Evolutionary conservation across 345 rosid species (phyloP), one percentile per base, ranked within the genome.

Genomic region (Moricandia moricandioides): DNA sequence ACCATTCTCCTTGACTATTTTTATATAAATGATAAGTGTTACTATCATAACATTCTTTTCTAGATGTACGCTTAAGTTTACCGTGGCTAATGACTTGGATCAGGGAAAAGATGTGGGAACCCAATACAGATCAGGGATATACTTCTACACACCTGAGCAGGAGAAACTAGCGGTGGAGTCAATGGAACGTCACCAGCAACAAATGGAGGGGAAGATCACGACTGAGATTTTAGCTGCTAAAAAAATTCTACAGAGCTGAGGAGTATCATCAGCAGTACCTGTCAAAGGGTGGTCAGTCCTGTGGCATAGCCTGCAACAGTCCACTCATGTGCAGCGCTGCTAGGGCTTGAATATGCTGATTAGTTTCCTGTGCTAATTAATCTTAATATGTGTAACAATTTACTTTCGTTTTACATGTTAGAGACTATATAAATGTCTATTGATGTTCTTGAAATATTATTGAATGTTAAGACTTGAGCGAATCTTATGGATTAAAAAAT

Each of bases 191-290:
- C 93, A 86, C 73, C 90, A 87, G 82, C 76, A 88, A 73, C 67
- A 83, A 65, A 61, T 86, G 78, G 83, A 90, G 61, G 79, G 91
- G 77, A 81, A 85, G 73, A 90, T 94, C 58, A 88, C 90, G 67
- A 86, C 96, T 1, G 98, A 94, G 82, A 85, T 91, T 62, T 72
- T 91, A 30, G 93, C 98, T 0, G 97, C 97, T 70, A 90, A 83
- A 86, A 86, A 88, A 86, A 80, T 94, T 94, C 83, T 94, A 90
- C 80, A 83, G 81, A 62, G 99, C 97, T 6, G 99, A 94, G 80
- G 96, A 92, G 27, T 80, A 90, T 78, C 97, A 94, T 72, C 99
- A 94, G 81, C 95, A 90, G 82, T 94, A 94, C 71, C 93, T 94
- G 29, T 87, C 83, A 4, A 92, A 94, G 72, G 99, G 97, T 16